Conservation (phyloP, 192 early-diverging fungal species). For the Coemansia aciculifera region DNA sequence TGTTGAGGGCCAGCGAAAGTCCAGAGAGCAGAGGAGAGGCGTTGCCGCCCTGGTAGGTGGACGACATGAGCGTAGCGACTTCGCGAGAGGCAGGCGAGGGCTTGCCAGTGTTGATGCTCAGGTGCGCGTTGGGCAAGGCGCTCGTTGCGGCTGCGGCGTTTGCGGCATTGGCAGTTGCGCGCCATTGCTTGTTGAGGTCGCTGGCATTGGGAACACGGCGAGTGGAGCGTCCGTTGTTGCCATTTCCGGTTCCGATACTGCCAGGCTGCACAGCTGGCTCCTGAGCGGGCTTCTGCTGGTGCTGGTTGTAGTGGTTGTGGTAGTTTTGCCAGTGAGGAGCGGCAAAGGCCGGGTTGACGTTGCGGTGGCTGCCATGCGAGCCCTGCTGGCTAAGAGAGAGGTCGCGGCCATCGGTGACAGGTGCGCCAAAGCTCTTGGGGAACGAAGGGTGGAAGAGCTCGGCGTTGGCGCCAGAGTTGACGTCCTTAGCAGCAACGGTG, state of each 20-base stretch:
- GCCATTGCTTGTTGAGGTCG: conserved; percentile 55
- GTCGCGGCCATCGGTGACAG: conserved; percentile 16
- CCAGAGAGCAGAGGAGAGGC: conserved; percentile 46
- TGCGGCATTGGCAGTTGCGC: conserved; percentile 21
- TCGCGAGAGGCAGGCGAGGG: conserved; percentile 18
- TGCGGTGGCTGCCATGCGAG: conserved; percentile 37
- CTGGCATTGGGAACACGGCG: conserved; percentile 47
- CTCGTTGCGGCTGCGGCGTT: conserved; percentile 12
- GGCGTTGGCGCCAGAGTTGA: neutral
- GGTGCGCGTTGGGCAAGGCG: conserved; percentile 9
- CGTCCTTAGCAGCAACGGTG: neutral
- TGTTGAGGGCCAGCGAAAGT: conserved; percentile 51
- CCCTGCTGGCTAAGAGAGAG: conserved; percentile 40
- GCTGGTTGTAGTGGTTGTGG: conserved; percentile 45
- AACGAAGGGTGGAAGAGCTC: conserved; percentile 9
- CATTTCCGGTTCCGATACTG: neutral
- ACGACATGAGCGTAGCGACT: conserved; percentile 27
- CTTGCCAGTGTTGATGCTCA: conserved; percentile 25
- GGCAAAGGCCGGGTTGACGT: conserved; percentile 33
- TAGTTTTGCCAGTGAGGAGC: conserved; percentile 49
- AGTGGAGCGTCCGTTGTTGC: conserved; percentile 24
- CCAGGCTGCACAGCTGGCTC: conserved; percentile 23
- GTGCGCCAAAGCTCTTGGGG: conserved; percentile 32
- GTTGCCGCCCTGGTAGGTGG: conserved; percentile 46
- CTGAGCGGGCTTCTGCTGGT: conserved; percentile 32